phyloP scores from a whole-genome alignment of 1,284 basidiomycete genomes.

The Neolentinus lepideus region DNA sequence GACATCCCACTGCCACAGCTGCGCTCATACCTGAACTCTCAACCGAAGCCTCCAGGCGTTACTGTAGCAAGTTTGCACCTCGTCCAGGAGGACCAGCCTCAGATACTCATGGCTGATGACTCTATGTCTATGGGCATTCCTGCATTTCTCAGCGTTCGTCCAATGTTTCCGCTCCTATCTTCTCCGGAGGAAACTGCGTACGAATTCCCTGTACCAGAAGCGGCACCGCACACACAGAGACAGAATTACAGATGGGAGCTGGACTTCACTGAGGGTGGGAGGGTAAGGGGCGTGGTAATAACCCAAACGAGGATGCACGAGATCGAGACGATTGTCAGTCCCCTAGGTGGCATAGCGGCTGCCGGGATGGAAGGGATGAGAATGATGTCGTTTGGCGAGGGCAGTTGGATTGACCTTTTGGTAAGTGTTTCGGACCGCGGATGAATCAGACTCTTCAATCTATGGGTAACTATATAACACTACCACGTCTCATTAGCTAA shows the following conservation, averaged over 20 bases:
- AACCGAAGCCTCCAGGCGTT: slow-evolving; percentile 33
- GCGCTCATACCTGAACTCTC: slow-evolving; percentile 34
- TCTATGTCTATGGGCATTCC: slow-evolving; percentile 17
- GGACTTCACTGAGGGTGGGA: slow-evolving; percentile 58
- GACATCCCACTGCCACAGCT: slow-evolving; percentile 49
- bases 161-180: slow-evolving; percentile 15
- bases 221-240: not conserved
- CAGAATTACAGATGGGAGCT: slow-evolving; percentile 43
- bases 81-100: slow-evolving; percentile 20
- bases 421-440: slow-evolving; percentile 33
- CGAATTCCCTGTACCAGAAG: slow-evolving; percentile 1
- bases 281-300: slow-evolving; percentile 52
- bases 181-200: slow-evolving; percentile 1
- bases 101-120: slow-evolving; percentile 10
- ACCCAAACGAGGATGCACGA: slow-evolving; percentile 65
- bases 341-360: slow-evolving; percentile 38
- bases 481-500: slow-evolving; percentile 43
- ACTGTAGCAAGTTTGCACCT: slow-evolving; percentile 54
- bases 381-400: slow-evolving; percentile 42
- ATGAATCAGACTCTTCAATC: too few species aligned
- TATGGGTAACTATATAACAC: too few species aligned
- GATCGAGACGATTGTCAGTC: slow-evolving; percentile 54
- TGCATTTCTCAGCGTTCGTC: slow-evolving; percentile 10
- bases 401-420: slow-evolving; percentile 66
- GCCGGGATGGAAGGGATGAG: slow-evolving; percentile 27